Evolutionary conservation across 768 basidiomycete genomes (phyloP).

Genomic region (Hygrophorus russula): DNA sequence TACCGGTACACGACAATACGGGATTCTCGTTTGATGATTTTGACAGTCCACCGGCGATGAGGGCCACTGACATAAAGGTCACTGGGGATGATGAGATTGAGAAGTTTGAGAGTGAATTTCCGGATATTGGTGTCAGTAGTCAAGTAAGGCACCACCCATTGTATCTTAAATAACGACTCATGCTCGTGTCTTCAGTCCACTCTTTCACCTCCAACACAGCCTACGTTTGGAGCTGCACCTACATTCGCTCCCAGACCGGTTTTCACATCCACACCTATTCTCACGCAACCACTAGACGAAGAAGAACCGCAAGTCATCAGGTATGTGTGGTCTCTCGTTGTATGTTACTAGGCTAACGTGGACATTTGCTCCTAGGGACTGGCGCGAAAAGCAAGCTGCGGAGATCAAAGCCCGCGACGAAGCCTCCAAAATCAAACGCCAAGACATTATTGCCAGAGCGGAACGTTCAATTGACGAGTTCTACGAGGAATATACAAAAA

Average conservation of each 20-base stretch:
- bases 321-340: conserved; percentile 29
- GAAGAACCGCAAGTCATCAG: conserved; percentile 84
- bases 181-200: conserved; percentile 4
- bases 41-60: conserved; percentile 28
- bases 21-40: conserved; percentile 64
- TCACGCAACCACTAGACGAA: conserved; percentile 55
- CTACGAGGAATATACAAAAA: conserved; percentile 77
- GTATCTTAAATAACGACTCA: neutral
- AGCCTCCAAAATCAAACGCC: conserved; percentile 60
- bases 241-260: conserved; percentile 70
- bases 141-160: conserved; percentile 15
- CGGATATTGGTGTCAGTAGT: conserved; percentile 52
- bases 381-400: conserved; percentile 78
- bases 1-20: conserved; percentile 20
- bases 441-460: conserved; percentile 76
- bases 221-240: conserved; percentile 30
- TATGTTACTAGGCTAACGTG: neutral
- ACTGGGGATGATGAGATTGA: conserved; percentile 82
- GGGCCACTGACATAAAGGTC: conserved; percentile 53
- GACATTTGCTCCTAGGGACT: conserved; percentile 39
- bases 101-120: conserved; percentile 79
- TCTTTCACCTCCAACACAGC: conserved; percentile 16
- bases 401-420: conserved; percentile 83
- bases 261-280: conserved; percentile 62
- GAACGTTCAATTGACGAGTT: conserved; percentile 84